These are phyloP conservation scores for Teratosphaeria gauchensis DNA, from an alignment of 2,329 filamentous ascomycete species.

Conservation along the genomic window DNA sequence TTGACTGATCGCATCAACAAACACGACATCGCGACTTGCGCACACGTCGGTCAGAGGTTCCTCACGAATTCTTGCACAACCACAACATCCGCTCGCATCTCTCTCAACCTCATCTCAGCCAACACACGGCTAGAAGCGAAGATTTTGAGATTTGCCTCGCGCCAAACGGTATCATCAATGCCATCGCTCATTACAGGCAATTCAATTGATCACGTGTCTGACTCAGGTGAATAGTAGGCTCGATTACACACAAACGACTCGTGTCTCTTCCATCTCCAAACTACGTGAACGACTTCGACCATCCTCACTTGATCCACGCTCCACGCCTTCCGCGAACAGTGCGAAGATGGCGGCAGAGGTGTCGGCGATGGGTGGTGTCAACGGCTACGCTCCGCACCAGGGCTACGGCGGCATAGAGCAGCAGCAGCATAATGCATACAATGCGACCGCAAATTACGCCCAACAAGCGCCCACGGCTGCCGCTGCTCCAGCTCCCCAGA, in stretches of 20 bases:
- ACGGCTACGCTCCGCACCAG: constrained; percentile 38
- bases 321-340: background rate
- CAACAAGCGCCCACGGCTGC: constrained; percentile 15
- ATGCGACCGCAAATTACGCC: constrained; percentile 16
- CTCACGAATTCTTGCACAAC: background rate
- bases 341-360: constrained; percentile 31
- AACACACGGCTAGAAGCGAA: background rate
- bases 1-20: background rate
- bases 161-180: background rate
- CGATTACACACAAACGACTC: background rate
- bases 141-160: background rate
- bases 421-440: constrained; percentile 20
- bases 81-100: background rate
- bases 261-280: background rate
- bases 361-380: constrained; percentile 30
- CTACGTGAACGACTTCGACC: background rate
- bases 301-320: background rate
- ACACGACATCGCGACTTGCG: background rate
- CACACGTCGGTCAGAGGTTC: background rate
- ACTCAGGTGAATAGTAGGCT: constrained; percentile 1
- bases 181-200: background rate
- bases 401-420: constrained; percentile 29
- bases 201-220: background rate
- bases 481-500: constrained; percentile 10
- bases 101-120: background rate